phyloP scores from a whole-genome alignment of 2,329 filamentous ascomycete species.

The Aspergillus sp. region DNA sequence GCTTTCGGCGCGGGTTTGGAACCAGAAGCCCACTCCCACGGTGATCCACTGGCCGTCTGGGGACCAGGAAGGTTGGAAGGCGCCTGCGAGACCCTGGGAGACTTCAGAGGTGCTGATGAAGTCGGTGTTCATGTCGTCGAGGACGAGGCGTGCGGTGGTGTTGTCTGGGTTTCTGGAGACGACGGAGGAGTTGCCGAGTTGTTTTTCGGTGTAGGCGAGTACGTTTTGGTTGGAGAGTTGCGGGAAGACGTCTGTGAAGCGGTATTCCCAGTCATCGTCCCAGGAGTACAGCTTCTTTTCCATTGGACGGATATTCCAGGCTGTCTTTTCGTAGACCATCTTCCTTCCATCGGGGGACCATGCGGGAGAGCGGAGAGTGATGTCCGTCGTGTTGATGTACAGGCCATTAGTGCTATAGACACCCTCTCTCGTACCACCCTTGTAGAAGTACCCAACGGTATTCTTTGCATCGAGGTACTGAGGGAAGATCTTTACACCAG shows the following conservation, averaged over 20 bases:
- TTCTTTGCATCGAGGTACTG: slow-evolving; percentile 26
- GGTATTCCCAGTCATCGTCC: slow-evolving; percentile 38
- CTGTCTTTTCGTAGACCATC: slow-evolving; percentile 18
- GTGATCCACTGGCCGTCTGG: slow-evolving; percentile 33
- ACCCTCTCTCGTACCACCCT: slow-evolving; percentile 18
- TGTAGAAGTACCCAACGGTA: slow-evolving; percentile 15
- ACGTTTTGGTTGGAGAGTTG: slow-evolving; percentile 19
- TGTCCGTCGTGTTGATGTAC: slow-evolving; percentile 3
- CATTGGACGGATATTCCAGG: slow-evolving; percentile 26
- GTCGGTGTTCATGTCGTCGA: slow-evolving; percentile 15
- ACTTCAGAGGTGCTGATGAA: slow-evolving; percentile 15
- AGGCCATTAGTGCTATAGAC: slow-evolving; percentile 21
- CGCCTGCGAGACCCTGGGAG: slow-evolving; percentile 25
- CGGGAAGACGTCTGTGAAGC: slow-evolving; percentile 41
- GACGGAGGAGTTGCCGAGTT: slow-evolving; percentile 36
- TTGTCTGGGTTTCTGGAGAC: slow-evolving; percentile 26
- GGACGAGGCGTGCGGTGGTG: slow-evolving; percentile 19
- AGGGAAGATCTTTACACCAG: slow-evolving; percentile 26
- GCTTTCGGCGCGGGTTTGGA: slow-evolving; percentile 25
- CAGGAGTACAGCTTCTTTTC: slow-evolving; percentile 35
- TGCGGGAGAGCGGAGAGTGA: slow-evolving; percentile 10
- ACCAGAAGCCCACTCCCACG: slow-evolving; percentile 38
- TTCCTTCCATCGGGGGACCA: slow-evolving; percentile 31
- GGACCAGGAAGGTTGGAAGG: slow-evolving; percentile 38
- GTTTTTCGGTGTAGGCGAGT: slow-evolving; percentile 34